Conservation (phyloP, 2,329 filamentous ascomycete species). For the Akanthomyces muscarius region DNA sequence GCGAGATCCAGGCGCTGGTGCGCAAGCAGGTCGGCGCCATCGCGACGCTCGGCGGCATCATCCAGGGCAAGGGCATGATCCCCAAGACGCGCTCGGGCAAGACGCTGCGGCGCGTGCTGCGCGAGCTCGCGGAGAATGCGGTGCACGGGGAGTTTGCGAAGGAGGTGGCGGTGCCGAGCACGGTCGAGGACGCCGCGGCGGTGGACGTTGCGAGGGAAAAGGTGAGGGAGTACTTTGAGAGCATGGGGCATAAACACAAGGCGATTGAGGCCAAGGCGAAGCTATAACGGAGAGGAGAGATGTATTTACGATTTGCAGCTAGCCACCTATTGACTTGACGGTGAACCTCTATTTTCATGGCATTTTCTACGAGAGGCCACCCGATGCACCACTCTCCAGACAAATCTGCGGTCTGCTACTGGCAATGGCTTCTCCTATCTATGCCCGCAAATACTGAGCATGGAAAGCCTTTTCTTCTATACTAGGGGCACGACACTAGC, state of each 20-base stretch:
- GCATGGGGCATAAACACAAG: constrained; percentile 39
- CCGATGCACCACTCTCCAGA: too few species aligned
- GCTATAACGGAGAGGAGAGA: constrained; percentile 32
- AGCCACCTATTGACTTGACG: too few species aligned
- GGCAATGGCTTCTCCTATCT: too few species aligned
- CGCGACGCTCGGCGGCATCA: constrained; percentile 78
- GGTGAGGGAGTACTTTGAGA: constrained; percentile 71
- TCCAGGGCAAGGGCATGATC: constrained; percentile 81
- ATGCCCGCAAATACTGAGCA: too few species aligned
- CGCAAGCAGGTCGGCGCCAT: constrained; percentile 83
- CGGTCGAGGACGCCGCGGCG: constrained; percentile 75
- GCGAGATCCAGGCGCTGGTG: constrained; percentile 69
- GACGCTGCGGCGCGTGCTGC: constrained; percentile 75
- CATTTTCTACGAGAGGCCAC: too few species aligned
- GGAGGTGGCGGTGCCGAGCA: constrained; percentile 71
- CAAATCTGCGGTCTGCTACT: too few species aligned
- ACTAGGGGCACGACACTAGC: too few species aligned
- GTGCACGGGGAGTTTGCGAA: constrained; percentile 69
- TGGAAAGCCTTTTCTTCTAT: too few species aligned
- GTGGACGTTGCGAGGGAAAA: constrained; percentile 69
- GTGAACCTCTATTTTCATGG: too few species aligned
- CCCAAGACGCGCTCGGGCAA: constrained; percentile 92
- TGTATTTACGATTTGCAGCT: too few species aligned
- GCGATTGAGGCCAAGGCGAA: constrained; percentile 52
- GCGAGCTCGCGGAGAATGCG: constrained; percentile 80